Conservation (phyloP, 2,329 filamentous ascomycete species). For the Akanthomyces lecanii region DNA sequence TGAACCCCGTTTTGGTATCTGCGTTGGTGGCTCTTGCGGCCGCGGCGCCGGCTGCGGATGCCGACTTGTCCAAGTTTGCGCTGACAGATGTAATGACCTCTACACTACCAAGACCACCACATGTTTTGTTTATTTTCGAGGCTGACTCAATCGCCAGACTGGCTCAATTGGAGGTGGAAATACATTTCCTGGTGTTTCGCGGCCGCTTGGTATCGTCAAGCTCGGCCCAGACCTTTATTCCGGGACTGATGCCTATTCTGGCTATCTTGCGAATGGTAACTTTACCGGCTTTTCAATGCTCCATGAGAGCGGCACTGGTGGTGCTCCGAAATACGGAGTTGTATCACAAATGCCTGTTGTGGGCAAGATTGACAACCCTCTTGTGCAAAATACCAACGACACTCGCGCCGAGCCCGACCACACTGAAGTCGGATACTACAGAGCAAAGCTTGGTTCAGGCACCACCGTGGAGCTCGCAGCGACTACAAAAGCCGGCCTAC, state of each 20-base stretch:
- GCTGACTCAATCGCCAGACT: conserved; percentile 30
- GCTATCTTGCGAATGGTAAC: conserved; percentile 46
- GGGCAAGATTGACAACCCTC: conserved; percentile 48
- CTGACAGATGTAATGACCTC: background rate
- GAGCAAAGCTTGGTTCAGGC: conserved; percentile 50
- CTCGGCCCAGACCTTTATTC: conserved; percentile 47
- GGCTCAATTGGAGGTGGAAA: conserved; percentile 44
- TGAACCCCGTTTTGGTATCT: background rate
- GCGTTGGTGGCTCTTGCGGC: conserved; percentile 2
- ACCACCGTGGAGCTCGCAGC: conserved; percentile 56
- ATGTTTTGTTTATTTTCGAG: background rate
- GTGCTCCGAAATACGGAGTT: conserved; percentile 66
- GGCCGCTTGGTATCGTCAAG: conserved; percentile 47
- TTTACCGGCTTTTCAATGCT: conserved; percentile 61
- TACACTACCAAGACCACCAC: background rate
- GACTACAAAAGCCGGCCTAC: conserved; percentile 53
- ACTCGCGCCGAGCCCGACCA: conserved; percentile 47
- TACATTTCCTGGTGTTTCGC: conserved; percentile 46
- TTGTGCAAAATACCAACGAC: conserved; percentile 52
- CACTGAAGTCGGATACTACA: conserved; percentile 59
- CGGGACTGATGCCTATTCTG: conserved; percentile 49
- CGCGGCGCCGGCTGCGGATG: background rate
- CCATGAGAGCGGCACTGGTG: conserved; percentile 64
- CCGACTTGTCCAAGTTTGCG: background rate
- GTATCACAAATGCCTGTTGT: conserved; percentile 55